Percentiles rank a stretch among this genome's conserved stretches.
Conservation (phyloP, 192 early-diverging fungal genomes). For the Backusella psychrophila region DNA sequence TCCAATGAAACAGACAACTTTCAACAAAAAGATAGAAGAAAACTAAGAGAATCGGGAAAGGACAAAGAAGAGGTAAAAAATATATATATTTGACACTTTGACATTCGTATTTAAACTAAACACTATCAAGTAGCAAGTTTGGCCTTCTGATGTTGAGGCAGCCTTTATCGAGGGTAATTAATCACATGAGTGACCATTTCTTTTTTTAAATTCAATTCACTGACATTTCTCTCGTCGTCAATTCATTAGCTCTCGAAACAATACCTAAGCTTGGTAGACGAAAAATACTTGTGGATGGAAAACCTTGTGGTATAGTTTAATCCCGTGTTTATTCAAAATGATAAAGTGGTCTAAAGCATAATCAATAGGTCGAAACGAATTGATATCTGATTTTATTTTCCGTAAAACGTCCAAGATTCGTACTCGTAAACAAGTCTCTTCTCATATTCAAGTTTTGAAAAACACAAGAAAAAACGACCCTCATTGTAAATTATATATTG, state of each 20-base stretch:
- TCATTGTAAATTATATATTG: constrained; percentile 36
- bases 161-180: constrained; percentile 57
- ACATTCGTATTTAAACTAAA: not conserved
- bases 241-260: constrained; percentile 42
- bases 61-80: constrained; percentile 27
- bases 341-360: not conserved
- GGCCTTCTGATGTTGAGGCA: constrained; percentile 57
- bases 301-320: constrained; percentile 40
- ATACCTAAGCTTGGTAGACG: constrained; percentile 56
- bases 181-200: not conserved
- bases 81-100: not conserved
- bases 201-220: not conserved
- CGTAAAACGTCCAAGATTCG: constrained; percentile 62
- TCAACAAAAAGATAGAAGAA: constrained; percentile 12
- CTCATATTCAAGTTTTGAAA: constrained; percentile 76
- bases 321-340: not conserved
- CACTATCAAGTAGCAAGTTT: constrained; percentile 39
- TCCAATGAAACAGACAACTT: not conserved
- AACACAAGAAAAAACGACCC: constrained; percentile 63
- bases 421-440: constrained; percentile 75
- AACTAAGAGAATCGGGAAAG: constrained; percentile 4
- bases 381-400: constrained; percentile 73
- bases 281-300: constrained; percentile 54
- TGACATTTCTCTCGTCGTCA: not conserved
- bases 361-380: constrained; percentile 67